Evolutionary conservation across 2,329 filamentous ascomycete species (phyloP).

Genomic region (Diplodia scrobiculata): DNA sequence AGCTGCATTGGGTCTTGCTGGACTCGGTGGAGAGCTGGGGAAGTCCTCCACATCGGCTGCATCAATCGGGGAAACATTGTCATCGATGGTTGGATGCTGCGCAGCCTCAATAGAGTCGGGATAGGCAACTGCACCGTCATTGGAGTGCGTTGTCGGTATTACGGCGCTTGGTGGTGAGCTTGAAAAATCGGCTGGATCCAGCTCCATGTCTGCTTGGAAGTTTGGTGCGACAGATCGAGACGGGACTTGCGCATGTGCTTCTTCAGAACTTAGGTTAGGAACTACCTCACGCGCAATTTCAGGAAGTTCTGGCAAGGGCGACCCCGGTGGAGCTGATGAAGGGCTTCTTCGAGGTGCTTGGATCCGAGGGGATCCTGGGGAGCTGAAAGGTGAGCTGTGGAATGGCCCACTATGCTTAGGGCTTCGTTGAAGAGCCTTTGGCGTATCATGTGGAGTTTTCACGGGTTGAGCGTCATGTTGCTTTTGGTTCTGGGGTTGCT

Average conservation of each 20-base stretch:
- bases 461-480: background rate
- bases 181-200: slow-evolving; percentile 4
- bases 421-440: background rate
- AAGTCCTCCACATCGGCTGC: background rate
- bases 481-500: background rate
- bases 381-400: slow-evolving; percentile 20
- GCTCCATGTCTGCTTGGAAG: background rate
- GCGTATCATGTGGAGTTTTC: background rate
- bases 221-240: background rate
- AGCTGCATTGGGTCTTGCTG: background rate
- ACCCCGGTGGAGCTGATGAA: background rate
- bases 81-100: background rate
- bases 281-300: background rate
- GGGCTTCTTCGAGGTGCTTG: background rate
- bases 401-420: background rate
- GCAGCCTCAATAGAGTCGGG: background rate
- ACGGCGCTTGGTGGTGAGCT: background rate
- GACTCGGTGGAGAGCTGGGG: slow-evolving; percentile 11
- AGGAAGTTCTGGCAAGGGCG: background rate
- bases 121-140: background rate
- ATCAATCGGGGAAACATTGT: background rate
- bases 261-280: background rate
- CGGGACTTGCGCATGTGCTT: background rate
- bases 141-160: background rate
- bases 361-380: background rate